Evolutionary conservation across 805 yeast genomes (phyloP).

Genomic region (Saccharomycopsis synnaedendra): DNA sequence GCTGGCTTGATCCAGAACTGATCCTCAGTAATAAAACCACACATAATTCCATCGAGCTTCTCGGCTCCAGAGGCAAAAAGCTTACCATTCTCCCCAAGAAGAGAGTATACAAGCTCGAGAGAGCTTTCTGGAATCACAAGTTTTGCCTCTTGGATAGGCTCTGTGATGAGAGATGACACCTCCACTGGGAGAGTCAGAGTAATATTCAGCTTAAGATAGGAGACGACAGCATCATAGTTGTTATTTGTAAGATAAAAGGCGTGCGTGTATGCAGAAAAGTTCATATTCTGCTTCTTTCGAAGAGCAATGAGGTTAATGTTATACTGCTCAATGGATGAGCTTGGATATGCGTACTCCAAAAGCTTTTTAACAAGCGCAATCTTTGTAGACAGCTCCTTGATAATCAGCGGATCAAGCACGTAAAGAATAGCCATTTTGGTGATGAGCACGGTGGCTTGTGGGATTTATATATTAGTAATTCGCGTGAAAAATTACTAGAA

Average conservation of each 20-base stretch:
- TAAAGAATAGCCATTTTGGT: not conserved
- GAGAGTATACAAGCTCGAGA: not conserved
- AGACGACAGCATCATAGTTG: slow-evolving; percentile 2
- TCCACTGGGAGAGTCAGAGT: slow-evolving; percentile 1
- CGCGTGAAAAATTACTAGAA: too few species aligned
- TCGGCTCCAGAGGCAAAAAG: slow-evolving; percentile 4
- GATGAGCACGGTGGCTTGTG: too few species aligned
- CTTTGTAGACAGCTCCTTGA: slow-evolving; percentile 12
- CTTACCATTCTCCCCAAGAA: slow-evolving; percentile 5
- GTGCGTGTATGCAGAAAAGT: not conserved
- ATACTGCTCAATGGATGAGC: slow-evolving; percentile 10
- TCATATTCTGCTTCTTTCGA: slow-evolving; percentile 3
- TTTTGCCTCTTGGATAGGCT: not conserved
- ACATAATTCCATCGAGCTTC: slow-evolving; percentile 4
- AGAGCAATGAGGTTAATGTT: slow-evolving; percentile 11
- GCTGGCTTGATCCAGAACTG: slow-evolving; percentile 12
- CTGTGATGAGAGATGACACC: not conserved
- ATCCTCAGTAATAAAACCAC: slow-evolving; percentile 9
- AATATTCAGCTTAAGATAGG: not conserved
- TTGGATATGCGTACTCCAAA: slow-evolving; percentile 1
- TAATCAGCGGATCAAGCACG: slow-evolving; percentile 15
- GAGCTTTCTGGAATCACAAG: not conserved
- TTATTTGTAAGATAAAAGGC: slow-evolving; percentile 3
- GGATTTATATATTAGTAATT: too few species aligned
- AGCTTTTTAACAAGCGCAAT: slow-evolving; percentile 14